Percentiles rank a stretch among this genome's conserved stretches.
phyloP scores from a whole-genome alignment of 495 filamentous ascomycete genomes.

The Friedmanniomyces endolithicus region DNA sequence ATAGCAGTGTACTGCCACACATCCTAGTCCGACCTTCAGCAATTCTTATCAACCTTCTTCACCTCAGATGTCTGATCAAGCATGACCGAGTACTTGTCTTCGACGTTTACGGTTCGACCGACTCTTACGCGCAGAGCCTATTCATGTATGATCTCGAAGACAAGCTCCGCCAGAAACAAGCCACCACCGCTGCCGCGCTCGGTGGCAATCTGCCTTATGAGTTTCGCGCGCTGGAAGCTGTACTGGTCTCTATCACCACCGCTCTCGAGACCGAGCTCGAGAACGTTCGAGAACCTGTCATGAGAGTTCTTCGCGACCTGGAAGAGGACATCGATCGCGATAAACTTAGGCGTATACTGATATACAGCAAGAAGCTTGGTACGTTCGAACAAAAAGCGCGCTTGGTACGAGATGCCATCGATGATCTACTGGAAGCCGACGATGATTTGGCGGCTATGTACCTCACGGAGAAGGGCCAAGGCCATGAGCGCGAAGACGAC shows the following conservation, averaged over 20 bases:
- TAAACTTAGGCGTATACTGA: conserved; percentile 75
- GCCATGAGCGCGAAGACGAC: conserved; percentile 61
- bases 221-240: conserved; percentile 67
- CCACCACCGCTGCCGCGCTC: conserved; percentile 23
- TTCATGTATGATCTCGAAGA: conserved; percentile 86
- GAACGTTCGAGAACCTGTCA: conserved; percentile 79
- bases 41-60: conserved; percentile 87
- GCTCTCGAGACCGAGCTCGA: conserved; percentile 90
- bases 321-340: conserved; percentile 97
- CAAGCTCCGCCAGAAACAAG: conserved; percentile 44
- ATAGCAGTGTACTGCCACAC: conserved; percentile 93
- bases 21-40: conserved; percentile 90
- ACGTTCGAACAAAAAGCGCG: conserved; percentile 96
- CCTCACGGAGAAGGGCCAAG: conserved; percentile 68
- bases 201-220: conserved; percentile 45
- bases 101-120: conserved; percentile 87
- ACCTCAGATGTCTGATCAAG: conserved; percentile 88
- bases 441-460: conserved; percentile 96
- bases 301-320: conserved; percentile 71
- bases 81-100: conserved; percentile 87
- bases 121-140: conserved; percentile 85
- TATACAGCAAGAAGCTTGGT: conserved; percentile 88
- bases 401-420: conserved; percentile 85
- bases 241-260: conserved; percentile 68
- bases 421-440: conserved; percentile 93